Evolutionary conservation across 1,284 basidiomycete species (phyloP).

Genomic region (Austroboletus niveus): DNA sequence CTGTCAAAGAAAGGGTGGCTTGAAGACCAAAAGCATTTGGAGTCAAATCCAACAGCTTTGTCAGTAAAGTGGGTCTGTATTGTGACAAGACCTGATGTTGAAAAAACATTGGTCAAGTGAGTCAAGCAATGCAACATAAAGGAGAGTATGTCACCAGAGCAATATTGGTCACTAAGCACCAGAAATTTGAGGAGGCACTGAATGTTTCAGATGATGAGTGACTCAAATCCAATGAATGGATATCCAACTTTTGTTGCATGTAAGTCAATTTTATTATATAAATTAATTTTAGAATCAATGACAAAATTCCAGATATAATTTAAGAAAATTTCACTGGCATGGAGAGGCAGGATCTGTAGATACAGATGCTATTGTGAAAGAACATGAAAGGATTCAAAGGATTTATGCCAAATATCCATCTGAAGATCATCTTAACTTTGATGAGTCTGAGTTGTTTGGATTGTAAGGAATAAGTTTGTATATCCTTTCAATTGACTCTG

Average conservation of each 20-base stretch:
- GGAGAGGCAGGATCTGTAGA: constrained; percentile 2
- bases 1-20: too few species aligned
- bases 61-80: neutral
- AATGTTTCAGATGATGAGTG: neutral
- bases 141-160: neutral
- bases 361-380: neutral
- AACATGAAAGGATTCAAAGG: neutral
- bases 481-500: too few species aligned
- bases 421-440: neutral
- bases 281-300: neutral
- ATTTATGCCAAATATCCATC: neutral
- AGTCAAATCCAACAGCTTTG: neutral
- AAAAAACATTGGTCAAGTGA: constrained; percentile 3
- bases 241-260: neutral
- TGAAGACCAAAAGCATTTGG: neutral
- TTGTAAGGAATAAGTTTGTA: neutral
- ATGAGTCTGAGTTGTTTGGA: neutral
- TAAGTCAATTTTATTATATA: neutral
- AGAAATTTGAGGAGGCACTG: neutral
- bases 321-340: neutral
- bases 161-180: constrained; percentile 1
- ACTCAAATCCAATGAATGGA: neutral
- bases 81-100: constrained; percentile 6
- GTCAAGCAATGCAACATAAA: constrained; percentile 8
- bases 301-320: neutral